Evolutionary conservation across 2,329 filamentous ascomycete species (phyloP), one percentile per base, ranked within the genome.

Genomic region (Alternaria conjuncta): DNA sequence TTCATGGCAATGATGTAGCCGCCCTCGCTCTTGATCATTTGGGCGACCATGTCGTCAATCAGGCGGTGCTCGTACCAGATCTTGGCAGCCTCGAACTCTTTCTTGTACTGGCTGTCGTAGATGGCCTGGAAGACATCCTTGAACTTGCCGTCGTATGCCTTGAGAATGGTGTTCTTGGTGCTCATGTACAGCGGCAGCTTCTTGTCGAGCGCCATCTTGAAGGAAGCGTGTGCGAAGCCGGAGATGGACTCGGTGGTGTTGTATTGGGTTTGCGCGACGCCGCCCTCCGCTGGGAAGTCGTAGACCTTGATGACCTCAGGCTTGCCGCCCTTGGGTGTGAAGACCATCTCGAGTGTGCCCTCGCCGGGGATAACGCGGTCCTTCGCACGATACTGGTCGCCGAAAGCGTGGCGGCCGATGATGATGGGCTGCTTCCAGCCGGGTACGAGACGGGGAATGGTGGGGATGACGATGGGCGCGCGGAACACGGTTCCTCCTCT

Each of bases 1-100:
- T 99, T 99, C 82, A 98, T 89, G 67, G 96, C 96, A 87, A 98
- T 97, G 80, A 98, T 89, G 84, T 96, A 97, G 68, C 96, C 96
- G 74, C 96, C 96, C 76, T 91, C 89, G 84, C 92, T 96, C 92
- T 99, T 99, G 87, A 99, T 92, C 96, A 99, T 99, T 88, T 99
- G 96, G 54, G 96, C 96, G 69, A 99, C 96, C 96, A 99, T 98
- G 84, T 99, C 96, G 84, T 99, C 96, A 79, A 99, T 98, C 73
- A 99, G 87, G 78, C 96, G 92, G 86, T 99, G 96, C 90, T 99
- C 96, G 81, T 99, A 98, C 96, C 96, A 98, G 84, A 98, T 97
- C 68, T 88, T 88, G 86, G 94, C 93, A 78, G 90, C 90, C 80
- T 97, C 94, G 75, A 98, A 98, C 47, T 93, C 88, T 80, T 88